phyloP scores from a whole-genome alignment of 2,329 filamentous ascomycete genomes.

The Byssoonygena ceratinophila region DNA sequence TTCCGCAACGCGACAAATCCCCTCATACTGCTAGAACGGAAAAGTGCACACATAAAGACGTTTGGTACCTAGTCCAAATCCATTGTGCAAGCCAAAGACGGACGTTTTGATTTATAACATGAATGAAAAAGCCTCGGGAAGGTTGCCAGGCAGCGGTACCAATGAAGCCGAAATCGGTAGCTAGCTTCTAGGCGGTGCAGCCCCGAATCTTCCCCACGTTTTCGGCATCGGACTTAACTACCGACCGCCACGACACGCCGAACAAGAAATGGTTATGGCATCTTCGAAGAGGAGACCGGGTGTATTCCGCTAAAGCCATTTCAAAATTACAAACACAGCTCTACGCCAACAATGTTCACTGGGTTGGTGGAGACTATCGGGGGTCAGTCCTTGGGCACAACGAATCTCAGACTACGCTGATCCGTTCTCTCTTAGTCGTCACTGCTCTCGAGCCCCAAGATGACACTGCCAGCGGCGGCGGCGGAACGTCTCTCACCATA shows the following conservation, averaged over 20 bases:
- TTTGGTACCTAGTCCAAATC: not conserved
- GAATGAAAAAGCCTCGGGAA: not conserved
- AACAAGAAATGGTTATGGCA: too few species aligned
- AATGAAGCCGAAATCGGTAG: not conserved
- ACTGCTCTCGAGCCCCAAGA: conserved; percentile 71
- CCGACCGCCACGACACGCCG: not conserved
- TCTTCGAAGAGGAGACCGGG: not conserved
- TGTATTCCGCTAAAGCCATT: not conserved
- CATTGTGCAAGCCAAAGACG: not conserved
- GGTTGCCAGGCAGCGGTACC: not conserved
- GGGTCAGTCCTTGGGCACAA: conserved; percentile 49
- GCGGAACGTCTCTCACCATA: conserved; percentile 86
- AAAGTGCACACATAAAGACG: not conserved
- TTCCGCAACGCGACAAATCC: conserved; percentile 8
- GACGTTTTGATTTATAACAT: not conserved
- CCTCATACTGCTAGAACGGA: not conserved
- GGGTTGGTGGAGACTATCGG: conserved; percentile 88
- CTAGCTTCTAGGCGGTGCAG: not conserved
- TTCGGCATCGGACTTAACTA: conserved; percentile 3
- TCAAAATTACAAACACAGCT: too few species aligned
- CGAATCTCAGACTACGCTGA: conserved; percentile 10
- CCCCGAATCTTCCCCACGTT: not conserved
- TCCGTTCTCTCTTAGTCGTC: conserved; percentile 46
- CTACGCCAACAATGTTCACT: conserved; percentile 67
- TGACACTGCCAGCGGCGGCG: conserved; percentile 56